These are phyloP conservation scores for Didymella pinodella DNA, from an alignment of 2,329 filamentous ascomycete genomes.

Conservation along the genomic window DNA sequence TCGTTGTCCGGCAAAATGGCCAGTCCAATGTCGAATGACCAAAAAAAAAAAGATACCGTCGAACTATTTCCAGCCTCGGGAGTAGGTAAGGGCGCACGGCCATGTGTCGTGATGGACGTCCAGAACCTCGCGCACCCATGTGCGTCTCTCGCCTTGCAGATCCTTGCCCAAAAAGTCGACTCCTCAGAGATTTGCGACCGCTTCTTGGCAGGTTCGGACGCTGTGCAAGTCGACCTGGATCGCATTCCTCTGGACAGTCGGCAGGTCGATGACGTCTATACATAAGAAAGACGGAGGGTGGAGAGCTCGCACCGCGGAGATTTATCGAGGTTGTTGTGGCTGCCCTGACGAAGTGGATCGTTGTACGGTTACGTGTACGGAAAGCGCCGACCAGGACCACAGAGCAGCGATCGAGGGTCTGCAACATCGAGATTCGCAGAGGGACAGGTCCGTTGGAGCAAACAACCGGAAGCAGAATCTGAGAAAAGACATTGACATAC, in stretches of 20 bases:
- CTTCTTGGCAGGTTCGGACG: constrained; percentile 30
- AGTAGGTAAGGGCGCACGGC: constrained; percentile 8
- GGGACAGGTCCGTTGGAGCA: background rate
- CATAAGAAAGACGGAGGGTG: background rate
- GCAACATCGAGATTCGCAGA: background rate
- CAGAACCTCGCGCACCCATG: constrained; percentile 16
- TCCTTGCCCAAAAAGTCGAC: constrained; percentile 28
- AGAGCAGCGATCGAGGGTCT: constrained; percentile 2
- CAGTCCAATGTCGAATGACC: constrained; percentile 5
- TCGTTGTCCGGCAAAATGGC: constrained; percentile 7
- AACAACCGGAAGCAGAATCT: background rate
- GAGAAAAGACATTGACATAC: constrained; percentile 29
- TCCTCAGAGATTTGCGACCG: constrained; percentile 30
- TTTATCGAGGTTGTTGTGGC: background rate
- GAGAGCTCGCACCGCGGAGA: constrained; percentile 4
- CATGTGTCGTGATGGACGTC: constrained; percentile 11
- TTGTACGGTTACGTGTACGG: constrained; percentile 5
- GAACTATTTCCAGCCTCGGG: background rate
- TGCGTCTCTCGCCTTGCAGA: constrained; percentile 26
- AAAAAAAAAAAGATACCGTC: background rate
- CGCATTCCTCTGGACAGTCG: constrained; percentile 12
- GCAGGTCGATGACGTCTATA: constrained; percentile 3
- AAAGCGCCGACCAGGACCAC: constrained; percentile 8
- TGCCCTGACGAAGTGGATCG: constrained; percentile 1
- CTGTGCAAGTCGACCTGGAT: constrained; percentile 16